Conservation (phyloP, 1,139 yeast species). For the Zygoascus meyerae region DNA sequence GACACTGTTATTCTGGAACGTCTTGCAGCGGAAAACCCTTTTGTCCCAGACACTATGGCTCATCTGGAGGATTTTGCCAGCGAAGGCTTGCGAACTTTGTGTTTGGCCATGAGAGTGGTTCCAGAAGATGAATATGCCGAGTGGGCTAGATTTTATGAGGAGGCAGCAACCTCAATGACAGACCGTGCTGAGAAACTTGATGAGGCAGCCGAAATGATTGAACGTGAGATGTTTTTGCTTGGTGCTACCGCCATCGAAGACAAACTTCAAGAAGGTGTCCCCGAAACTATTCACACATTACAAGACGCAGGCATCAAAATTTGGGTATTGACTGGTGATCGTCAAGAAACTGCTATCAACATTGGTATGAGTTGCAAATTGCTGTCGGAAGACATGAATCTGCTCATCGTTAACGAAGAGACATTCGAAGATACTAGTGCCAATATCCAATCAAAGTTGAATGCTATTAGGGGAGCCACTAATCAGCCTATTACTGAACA, state of each 20-base stretch:
- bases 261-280: conserved; percentile 95
- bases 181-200: conserved; percentile 73
- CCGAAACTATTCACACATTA: conserved; percentile 89
- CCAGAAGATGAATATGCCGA: conserved; percentile 68
- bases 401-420: conserved; percentile 83
- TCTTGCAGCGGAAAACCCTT: conserved; percentile 67
- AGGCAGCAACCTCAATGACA: conserved; percentile 76
- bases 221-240: conserved; percentile 65
- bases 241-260: conserved; percentile 99
- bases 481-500: conserved; percentile 42
- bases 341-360: conserved; percentile 98
- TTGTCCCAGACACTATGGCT: conserved; percentile 71
- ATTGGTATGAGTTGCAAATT: conserved; percentile 97
- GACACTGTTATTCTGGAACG: conserved; percentile 93
- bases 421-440: conserved; percentile 64
- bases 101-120: conserved; percentile 81
- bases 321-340: conserved; percentile 97
- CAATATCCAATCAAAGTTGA: conserved; percentile 68
- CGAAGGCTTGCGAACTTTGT: conserved; percentile 89
- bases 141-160: conserved; percentile 59
- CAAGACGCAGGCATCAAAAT: conserved; percentile 95
- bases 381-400: conserved; percentile 91
- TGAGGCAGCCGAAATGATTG: conserved; percentile 80
- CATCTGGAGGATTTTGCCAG: conserved; percentile 96
- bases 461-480: conserved; percentile 61